Evolutionary conservation across 371 early-diverging fungal genomes (phyloP).

Genomic region (Rhizopus sp.): DNA sequence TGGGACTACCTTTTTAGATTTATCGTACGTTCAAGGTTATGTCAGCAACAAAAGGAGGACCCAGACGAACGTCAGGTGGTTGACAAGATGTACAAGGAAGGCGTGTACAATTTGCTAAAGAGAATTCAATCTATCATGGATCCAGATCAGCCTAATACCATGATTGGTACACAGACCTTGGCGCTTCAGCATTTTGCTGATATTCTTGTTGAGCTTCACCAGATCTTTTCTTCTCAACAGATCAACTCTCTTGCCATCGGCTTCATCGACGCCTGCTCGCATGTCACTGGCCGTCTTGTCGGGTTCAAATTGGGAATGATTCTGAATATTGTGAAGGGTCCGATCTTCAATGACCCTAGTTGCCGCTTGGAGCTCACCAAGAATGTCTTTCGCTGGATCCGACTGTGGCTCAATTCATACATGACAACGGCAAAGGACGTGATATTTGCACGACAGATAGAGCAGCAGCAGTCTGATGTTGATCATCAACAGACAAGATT

Average conservation of each 20-base stretch:
- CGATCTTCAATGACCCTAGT: constrained; percentile 56
- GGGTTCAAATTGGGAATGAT: constrained; percentile 63
- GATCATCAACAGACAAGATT: constrained; percentile 38
- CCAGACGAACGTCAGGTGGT: constrained; percentile 31
- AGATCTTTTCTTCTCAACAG: constrained; percentile 50
- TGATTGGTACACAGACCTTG: constrained; percentile 71
- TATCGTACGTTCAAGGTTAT: constrained; percentile 48
- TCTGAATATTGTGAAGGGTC: constrained; percentile 57
- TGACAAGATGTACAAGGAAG: constrained; percentile 43
- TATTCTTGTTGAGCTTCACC: constrained; percentile 54
- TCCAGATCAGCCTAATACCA: constrained; percentile 50
- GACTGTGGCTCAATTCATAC: constrained; percentile 57
- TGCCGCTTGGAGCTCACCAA: constrained; percentile 54
- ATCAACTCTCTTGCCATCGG: constrained; percentile 50
- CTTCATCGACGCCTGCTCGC: constrained; percentile 56
- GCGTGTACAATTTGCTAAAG: constrained; percentile 37
- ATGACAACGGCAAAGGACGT: constrained; percentile 46
- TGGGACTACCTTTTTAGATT: constrained; percentile 70
- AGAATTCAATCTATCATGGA: constrained; percentile 57
- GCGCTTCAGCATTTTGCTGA: constrained; percentile 66
- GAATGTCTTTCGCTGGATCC: constrained; percentile 60
- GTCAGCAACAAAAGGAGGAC: constrained; percentile 39
- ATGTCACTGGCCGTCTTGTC: constrained; percentile 58
- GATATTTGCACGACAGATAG: constrained; percentile 44
- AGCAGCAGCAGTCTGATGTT: constrained; percentile 29